Conservation (phyloP, 1,284 basidiomycete species). For the Leccinum laetum region DNA sequence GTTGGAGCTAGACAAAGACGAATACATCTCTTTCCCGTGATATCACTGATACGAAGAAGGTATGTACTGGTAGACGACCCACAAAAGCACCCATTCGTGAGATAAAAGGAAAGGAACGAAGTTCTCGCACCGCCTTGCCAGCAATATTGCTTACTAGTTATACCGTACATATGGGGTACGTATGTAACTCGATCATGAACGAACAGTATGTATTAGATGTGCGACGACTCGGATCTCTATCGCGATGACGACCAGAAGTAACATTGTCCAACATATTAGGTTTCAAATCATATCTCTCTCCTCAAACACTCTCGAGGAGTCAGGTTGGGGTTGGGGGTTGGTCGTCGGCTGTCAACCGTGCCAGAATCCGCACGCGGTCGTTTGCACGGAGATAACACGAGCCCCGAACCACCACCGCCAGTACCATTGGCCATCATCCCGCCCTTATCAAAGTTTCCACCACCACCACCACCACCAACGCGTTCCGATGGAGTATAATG, state of each 20-base stretch:
- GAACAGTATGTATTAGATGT: neutral
- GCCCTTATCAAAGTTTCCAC: neutral
- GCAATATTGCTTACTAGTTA: neutral
- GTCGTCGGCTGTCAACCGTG: constrained; percentile 19
- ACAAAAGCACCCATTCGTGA: neutral
- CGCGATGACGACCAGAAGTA: neutral
- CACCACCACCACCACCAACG: constrained; percentile 7
- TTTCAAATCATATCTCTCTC: neutral
- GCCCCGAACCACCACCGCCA: constrained; percentile 9
- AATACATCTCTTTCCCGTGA: neutral
- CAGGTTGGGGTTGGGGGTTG: too few relatives aligned
- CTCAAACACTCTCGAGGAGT: neutral
- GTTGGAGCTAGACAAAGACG: neutral
- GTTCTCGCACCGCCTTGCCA: neutral
- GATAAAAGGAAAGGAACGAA: neutral
- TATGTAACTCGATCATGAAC: neutral
- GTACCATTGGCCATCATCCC: neutral
- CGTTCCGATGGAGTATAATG: constrained; percentile 33
- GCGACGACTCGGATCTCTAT: neutral
- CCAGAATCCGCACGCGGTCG: constrained; percentile 26
- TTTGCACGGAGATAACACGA: constrained; percentile 29
- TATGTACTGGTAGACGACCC: neutral
- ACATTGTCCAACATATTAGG: neutral
- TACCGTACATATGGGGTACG: neutral
- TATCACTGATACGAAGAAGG: neutral